Percentiles rank a stretch among this genome's conserved stretches.
These are phyloP conservation scores for Penicillium sclerotigenum DNA, from an alignment of 2,329 filamentous ascomycete species.

Conservation along the genomic window DNA sequence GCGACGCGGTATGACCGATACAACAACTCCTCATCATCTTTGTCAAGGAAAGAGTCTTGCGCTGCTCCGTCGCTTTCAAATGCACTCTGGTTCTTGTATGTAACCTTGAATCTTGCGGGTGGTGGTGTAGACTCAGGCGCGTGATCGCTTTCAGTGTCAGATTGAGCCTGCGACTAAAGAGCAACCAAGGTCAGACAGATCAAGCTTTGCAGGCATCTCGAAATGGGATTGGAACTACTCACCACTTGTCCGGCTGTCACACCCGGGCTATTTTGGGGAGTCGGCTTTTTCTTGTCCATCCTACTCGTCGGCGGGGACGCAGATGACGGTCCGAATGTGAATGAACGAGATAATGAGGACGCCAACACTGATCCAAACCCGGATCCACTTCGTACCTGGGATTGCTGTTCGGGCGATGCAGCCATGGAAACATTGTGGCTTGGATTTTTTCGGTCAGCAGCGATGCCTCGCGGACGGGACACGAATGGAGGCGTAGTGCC, in stretches of 20 bases:
- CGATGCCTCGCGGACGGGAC: slow-evolving; percentile 41
- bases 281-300: slow-evolving; percentile 37
- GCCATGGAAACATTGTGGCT: slow-evolving; percentile 41
- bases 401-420: slow-evolving; percentile 43
- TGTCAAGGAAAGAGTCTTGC: slow-evolving; percentile 50
- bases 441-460: slow-evolving; percentile 42
- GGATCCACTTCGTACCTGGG: slow-evolving; percentile 38
- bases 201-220: slow-evolving; percentile 27
- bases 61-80: slow-evolving; percentile 54
- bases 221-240: slow-evolving; percentile 28
- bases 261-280: slow-evolving; percentile 37
- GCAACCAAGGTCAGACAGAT: slow-evolving; percentile 29
- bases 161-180: slow-evolving; percentile 34
- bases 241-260: slow-evolving; percentile 25
- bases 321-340: slow-evolving; percentile 44
- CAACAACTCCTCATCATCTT: slow-evolving; percentile 45
- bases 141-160: slow-evolving; percentile 41
- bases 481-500: slow-evolving; percentile 51
- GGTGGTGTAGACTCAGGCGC: slow-evolving; percentile 26
- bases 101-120: slow-evolving; percentile 44
- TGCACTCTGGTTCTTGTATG: slow-evolving; percentile 55
- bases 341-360: slow-evolving; percentile 46
- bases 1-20: slow-evolving; percentile 54
- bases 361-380: slow-evolving; percentile 44
- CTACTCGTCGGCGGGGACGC: slow-evolving; percentile 41